Conservation (phyloP, 2,329 filamentous ascomycete species). For the Talaromyces sp. region DNA sequence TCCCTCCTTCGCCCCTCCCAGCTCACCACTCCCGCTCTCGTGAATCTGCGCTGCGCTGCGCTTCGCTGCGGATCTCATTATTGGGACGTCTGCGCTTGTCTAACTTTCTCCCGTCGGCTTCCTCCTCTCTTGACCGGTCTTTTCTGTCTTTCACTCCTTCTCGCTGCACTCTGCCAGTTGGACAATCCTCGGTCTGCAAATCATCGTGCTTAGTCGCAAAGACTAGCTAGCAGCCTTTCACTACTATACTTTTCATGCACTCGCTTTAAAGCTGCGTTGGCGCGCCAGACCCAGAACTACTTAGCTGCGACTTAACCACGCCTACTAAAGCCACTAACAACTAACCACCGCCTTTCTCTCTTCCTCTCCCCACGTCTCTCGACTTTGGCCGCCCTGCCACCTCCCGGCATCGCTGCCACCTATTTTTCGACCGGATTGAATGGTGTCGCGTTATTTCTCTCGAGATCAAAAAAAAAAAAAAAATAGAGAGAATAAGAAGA, state of each 20-base stretch:
- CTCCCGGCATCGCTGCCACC: background rate
- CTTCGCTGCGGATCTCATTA: background rate
- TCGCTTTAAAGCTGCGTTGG: constrained; percentile 11
- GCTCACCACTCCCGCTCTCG: background rate
- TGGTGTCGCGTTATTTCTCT: background rate
- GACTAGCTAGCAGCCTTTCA: constrained; percentile 6
- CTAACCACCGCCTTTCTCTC: background rate
- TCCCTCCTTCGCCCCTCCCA: background rate
- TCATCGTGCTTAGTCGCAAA: background rate
- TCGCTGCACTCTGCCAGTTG: background rate
- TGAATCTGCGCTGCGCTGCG: background rate
- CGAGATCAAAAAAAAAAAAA: background rate
- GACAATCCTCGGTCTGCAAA: background rate
- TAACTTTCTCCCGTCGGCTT: constrained; percentile 1
- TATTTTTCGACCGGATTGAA: background rate
- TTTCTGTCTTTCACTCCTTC: background rate
- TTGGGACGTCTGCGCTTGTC: background rate
- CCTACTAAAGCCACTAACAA: background rate
- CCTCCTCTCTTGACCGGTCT: constrained; percentile 1
- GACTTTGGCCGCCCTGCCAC: background rate
- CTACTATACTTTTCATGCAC: background rate
- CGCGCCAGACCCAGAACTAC: constrained; percentile 1
- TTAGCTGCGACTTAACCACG: background rate
- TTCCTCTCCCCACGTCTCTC: background rate
- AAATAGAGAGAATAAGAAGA: background rate